A percentile compares a stretch with the other conserved stretches of the same genome.
These are phyloP conservation scores for Pelagomonas calceolata DNA, from an alignment of 108 stramenopile species.

Conservation along the genomic window DNA sequence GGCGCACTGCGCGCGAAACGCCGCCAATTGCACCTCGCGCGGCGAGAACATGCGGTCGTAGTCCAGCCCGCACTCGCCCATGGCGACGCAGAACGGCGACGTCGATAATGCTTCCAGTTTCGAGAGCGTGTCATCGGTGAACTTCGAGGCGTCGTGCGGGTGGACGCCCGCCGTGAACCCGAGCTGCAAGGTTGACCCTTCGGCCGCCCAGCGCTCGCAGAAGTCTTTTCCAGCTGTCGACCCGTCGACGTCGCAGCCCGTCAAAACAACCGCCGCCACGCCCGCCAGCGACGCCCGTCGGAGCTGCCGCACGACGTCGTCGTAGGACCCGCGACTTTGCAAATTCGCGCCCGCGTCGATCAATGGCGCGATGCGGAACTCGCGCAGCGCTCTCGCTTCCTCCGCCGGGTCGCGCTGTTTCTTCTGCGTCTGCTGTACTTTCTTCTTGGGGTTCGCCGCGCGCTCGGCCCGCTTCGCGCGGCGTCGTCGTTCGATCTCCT, in stretches of 20 bases:
- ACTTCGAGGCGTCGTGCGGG: constrained; percentile 15
- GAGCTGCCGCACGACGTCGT: constrained; percentile 1
- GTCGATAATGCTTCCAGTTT: constrained; percentile 4
- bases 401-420: background rate
- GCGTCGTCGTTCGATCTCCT: background rate
- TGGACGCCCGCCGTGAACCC: constrained; percentile 13
- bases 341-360: constrained; percentile 11
- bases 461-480: background rate
- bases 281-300: constrained; percentile 5
- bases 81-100: constrained; percentile 8
- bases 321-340: background rate
- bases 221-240: background rate
- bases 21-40: constrained; percentile 6
- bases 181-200: background rate
- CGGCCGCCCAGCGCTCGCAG: background rate
- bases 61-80: constrained; percentile 24
- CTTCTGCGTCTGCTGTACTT: background rate
- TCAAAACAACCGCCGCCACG: constrained; percentile 5
- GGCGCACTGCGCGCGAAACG: constrained; percentile 10
- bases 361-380: background rate
- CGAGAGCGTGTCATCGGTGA: background rate
- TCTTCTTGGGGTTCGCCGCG: background rate
- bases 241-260: constrained; percentile 7
- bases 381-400: background rate
- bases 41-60: constrained; percentile 21